These are phyloP conservation scores for Taphrina pruni DNA, from an alignment of 1,139 yeast species.

Conservation along the genomic window DNA sequence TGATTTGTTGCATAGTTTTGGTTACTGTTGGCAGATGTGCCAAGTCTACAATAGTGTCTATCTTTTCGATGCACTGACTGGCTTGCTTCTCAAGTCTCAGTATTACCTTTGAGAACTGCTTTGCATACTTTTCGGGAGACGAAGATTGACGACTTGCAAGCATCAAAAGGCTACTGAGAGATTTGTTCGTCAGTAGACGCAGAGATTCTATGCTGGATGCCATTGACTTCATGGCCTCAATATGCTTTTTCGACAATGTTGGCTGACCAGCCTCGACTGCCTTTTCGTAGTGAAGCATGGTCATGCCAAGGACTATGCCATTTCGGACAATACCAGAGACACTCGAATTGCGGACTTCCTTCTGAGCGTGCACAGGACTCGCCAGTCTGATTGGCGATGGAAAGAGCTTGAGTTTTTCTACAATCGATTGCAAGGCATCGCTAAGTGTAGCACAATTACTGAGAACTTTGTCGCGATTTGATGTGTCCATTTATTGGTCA, in stretches of 20 bases:
- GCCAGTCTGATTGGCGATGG: slow-evolving; percentile 6
- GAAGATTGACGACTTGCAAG: background rate
- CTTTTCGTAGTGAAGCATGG: slow-evolving; percentile 10
- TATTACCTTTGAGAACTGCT: background rate
- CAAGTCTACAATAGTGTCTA: background rate
- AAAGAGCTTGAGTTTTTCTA: slow-evolving; percentile 22
- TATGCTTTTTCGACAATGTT: background rate
- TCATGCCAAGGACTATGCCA: slow-evolving; percentile 6
- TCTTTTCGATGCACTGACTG: background rate
- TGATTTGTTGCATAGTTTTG: background rate
- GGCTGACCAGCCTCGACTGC: background rate
- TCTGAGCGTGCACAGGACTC: background rate
- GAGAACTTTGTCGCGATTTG: background rate
- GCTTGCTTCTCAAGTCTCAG: slow-evolving; percentile 2
- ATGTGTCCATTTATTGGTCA: background rate
- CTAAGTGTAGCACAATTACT: background rate
- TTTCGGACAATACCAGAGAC: background rate
- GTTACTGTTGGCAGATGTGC: slow-evolving; percentile 10
- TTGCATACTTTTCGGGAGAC: background rate
- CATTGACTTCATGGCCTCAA: background rate
- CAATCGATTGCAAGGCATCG: slow-evolving; percentile 19
- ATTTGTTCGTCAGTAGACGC: slow-evolving; percentile 1
- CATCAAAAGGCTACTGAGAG: background rate
- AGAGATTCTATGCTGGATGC: background rate
- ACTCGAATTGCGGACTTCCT: background rate